Conservation (phyloP, 768 basidiomycete genomes). For the Rhizopogon vesiculosus region DNA sequence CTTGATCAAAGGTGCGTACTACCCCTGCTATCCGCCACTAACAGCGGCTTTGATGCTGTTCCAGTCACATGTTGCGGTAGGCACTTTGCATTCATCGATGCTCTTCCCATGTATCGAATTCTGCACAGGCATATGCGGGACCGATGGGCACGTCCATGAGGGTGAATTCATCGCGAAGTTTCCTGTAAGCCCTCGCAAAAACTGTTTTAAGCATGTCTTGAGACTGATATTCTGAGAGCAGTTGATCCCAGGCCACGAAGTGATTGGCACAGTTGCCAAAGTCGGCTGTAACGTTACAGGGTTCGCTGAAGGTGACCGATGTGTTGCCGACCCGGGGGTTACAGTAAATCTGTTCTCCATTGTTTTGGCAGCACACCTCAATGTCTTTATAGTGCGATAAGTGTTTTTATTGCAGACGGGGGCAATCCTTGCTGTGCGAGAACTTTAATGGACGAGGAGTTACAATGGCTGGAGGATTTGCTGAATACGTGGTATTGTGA, state of each 20-base stretch:
- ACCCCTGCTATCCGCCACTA: slow-evolving; percentile 2
- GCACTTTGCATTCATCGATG: slow-evolving; percentile 9
- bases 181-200: slow-evolving; percentile 27
- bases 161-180: slow-evolving; percentile 65
- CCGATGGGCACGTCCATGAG: slow-evolving; percentile 62
- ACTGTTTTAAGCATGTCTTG: slow-evolving; percentile 4
- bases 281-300: slow-evolving; percentile 39
- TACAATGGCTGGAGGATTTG: slow-evolving; percentile 35
- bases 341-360: slow-evolving; percentile 12
- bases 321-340: slow-evolving; percentile 38
- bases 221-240: not conserved
- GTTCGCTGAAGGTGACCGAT: slow-evolving; percentile 37
- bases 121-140: slow-evolving; percentile 48
- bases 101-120: not conserved
- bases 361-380: not conserved
- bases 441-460: slow-evolving; percentile 35
- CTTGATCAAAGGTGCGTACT: slow-evolving; percentile 47
- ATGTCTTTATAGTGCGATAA: slow-evolving; percentile 21
- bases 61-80: slow-evolving; percentile 41
- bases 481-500: slow-evolving; percentile 36
- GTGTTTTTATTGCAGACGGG: slow-evolving; percentile 37
- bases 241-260: not conserved
- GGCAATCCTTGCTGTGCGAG: slow-evolving; percentile 34
- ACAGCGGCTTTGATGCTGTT: not conserved
- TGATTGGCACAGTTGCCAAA: slow-evolving; percentile 32